These are phyloP conservation scores for Skeletonema tropicum DNA, from an alignment of 108 stramenopile genomes.

Conservation along the genomic window DNA sequence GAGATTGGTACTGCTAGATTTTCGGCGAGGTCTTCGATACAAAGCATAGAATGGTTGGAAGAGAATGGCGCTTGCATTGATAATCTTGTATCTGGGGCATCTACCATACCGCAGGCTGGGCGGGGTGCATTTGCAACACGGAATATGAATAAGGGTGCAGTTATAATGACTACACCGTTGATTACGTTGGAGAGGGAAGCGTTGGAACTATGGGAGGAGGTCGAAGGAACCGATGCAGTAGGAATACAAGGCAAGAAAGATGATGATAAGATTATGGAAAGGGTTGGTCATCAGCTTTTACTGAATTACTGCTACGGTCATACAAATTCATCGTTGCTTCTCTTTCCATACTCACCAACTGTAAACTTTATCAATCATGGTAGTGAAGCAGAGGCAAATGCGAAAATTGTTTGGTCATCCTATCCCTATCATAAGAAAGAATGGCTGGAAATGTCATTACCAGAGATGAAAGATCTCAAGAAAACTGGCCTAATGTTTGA, in stretches of 20 bases:
- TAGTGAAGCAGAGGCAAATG: constrained; percentile 44
- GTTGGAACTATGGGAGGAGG: constrained; percentile 52
- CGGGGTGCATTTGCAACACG: constrained; percentile 63
- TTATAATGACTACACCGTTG: constrained; percentile 31
- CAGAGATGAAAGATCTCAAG: background rate
- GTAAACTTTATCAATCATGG: constrained; percentile 73
- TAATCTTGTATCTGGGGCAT: constrained; percentile 38
- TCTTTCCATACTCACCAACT: constrained; percentile 73
- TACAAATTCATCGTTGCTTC: constrained; percentile 50
- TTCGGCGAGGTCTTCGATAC: constrained; percentile 5
- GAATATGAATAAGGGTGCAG: constrained; percentile 30
- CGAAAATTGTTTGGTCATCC: constrained; percentile 44
- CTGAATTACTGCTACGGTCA: constrained; percentile 85
- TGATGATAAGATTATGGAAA: background rate
- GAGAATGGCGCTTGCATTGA: constrained; percentile 64
- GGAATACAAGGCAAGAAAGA: constrained; percentile 28
- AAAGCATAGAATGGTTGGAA: constrained; percentile 52
- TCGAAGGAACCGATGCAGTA: background rate
- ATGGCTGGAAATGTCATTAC: constrained; percentile 33
- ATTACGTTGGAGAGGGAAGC: constrained; percentile 30
- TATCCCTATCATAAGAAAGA: constrained; percentile 30
- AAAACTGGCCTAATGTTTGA: constrained; percentile 42
- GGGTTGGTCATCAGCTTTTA: constrained; percentile 48
- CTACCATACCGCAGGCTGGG: constrained; percentile 61
- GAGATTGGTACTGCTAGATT: background rate